Percentiles rank a stretch among this genome's conserved stretches.
Evolutionary conservation across 768 basidiomycete genomes (phyloP).

Genomic region (Macrolepiota albuminosa): DNA sequence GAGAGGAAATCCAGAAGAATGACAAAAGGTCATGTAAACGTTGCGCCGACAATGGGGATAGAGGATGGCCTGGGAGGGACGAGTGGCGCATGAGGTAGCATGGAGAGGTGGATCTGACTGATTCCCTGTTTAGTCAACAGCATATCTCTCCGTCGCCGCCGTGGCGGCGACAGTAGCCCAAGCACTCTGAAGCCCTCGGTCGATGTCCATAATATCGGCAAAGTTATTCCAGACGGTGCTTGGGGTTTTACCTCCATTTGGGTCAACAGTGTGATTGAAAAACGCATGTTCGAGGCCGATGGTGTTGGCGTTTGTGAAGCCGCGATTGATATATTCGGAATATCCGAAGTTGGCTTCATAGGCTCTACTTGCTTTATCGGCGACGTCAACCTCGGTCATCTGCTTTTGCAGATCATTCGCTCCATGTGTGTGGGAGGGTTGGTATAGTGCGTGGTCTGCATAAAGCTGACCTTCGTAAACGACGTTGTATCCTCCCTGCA

Average conservation of each 20-base stretch:
- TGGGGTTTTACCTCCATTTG: not conserved
- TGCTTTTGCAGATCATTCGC: not conserved
- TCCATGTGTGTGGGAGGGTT: not conserved
- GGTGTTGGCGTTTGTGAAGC: not conserved
- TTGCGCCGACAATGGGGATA: not conserved
- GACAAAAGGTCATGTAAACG: not conserved
- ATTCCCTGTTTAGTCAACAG: not conserved
- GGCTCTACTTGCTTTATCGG: not conserved
- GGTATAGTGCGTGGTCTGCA: too few species aligned
- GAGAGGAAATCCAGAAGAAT: not conserved
- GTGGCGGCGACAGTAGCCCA: not conserved
- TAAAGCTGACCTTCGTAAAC: not conserved
- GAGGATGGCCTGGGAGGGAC: not conserved
- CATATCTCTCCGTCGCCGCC: not conserved
- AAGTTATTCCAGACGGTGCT: not conserved
- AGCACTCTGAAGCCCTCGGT: not conserved
- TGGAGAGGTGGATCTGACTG: not conserved
- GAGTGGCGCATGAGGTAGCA: not conserved
- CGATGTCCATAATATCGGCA: not conserved
- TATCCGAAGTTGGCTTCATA: not conserved
- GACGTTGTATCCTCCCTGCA: not conserved
- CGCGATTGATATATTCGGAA: not conserved
- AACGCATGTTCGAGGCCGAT: not conserved
- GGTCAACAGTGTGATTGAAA: not conserved
- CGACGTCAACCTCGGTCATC: not conserved